phyloP scores from a whole-genome alignment of 2,329 filamentous ascomycete species.

The Neoscytalidium dimidiatum region DNA sequence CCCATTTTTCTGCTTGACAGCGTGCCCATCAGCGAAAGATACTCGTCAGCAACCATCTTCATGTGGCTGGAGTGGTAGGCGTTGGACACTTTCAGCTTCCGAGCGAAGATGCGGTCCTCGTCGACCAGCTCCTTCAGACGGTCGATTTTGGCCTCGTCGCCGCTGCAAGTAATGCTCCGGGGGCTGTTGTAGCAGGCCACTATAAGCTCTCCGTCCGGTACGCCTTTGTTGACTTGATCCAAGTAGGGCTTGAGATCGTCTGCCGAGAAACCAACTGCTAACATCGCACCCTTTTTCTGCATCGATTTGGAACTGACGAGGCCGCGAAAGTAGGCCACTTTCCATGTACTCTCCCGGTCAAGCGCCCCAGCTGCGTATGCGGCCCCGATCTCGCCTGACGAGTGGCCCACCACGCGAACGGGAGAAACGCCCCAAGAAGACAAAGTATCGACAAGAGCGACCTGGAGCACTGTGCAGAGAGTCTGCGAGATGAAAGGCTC shows the following conservation, averaged over 20 bases:
- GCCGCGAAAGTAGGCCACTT: constrained; percentile 27
- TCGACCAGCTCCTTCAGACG: constrained; percentile 33
- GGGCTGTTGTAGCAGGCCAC: constrained; percentile 42
- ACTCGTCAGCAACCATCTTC: constrained; percentile 32
- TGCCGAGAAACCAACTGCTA: neutral
- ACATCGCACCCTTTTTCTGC: neutral
- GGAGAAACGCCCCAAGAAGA: constrained; percentile 29
- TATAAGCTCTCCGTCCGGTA: constrained; percentile 11
- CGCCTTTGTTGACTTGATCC: constrained; percentile 21
- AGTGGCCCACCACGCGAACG: constrained; percentile 31
- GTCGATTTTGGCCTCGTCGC: constrained; percentile 40
- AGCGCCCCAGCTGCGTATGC: constrained; percentile 28
- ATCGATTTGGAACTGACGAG: constrained; percentile 8
- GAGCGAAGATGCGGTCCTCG: constrained; percentile 39
- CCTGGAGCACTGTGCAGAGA: constrained; percentile 28
- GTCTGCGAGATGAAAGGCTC: constrained; percentile 28
- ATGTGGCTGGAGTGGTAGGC: constrained; percentile 51
- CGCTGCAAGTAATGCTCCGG: constrained; percentile 47
- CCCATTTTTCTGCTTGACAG: neutral
- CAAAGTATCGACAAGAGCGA: constrained; percentile 31
- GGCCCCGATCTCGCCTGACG: constrained; percentile 33
- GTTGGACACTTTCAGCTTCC: constrained; percentile 42
- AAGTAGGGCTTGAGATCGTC: constrained; percentile 19
- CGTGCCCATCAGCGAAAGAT: constrained; percentile 19
- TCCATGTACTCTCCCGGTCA: constrained; percentile 26